Evolutionary conservation across 1,284 basidiomycete species (phyloP), one percentile per base, ranked within the genome.

Genomic region (Ganoderma lingzhi): DNA sequence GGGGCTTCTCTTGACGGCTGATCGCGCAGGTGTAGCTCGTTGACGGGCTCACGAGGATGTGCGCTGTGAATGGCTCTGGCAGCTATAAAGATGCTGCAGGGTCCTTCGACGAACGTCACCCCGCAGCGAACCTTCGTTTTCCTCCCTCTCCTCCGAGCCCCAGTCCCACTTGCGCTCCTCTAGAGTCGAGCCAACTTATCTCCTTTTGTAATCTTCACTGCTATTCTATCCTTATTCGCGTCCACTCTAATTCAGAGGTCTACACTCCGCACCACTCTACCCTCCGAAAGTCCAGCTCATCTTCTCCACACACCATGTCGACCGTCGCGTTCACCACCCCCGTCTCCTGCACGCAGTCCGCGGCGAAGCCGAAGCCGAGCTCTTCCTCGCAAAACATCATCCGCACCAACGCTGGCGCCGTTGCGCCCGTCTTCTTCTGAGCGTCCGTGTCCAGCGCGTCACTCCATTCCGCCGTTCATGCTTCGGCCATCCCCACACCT

Each of bases 401-500:
- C 55, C 71, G 73, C 63, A 62, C 73, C 51, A 76, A 67, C 66
- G 78, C 78, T 12, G 69, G 75, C 48, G 45, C 70, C 48, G 70
- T 72, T 61, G 75, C 60, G 4, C 74, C 78, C 32, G 75, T 79
- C 62, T 78, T 78, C 72, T 77, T 79, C 74, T 77, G 59, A 72
- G 23, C 23, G 23, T 23, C 23, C 23, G 58, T 68, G 45, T 32
- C n/a, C 59, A 72, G 55, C 69, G 53, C 48, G 37, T 48, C 62
- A 48, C 62, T 44, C 44, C 30, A 48, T 28, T 32, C 37, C 32
- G n/a, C 37, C 66, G 45, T 60, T 19, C 32, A 48, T 58, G 48
- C 66, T 19, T n/a, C 35, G 32, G 59, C 59, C 39, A 41, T n/a
- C 59, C 53, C 53, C 30, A 55, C 14, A 8, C 15, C 62, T 23